Conservation (phyloP, 2,329 filamentous ascomycete genomes). For the Aspergillus terreus region DNA sequence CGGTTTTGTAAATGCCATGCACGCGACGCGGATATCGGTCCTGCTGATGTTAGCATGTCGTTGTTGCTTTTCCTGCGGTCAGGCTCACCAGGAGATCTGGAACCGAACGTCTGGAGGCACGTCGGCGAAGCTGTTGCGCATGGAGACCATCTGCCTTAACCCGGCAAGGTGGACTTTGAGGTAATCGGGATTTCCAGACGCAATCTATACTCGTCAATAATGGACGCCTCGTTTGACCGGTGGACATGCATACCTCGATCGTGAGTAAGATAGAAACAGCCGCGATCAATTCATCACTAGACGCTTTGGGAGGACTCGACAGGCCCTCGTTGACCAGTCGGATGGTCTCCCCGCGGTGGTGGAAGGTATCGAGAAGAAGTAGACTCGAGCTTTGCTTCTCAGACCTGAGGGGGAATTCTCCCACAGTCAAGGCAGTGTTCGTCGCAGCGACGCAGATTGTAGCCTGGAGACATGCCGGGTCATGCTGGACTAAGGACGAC, state of each 20-base stretch:
- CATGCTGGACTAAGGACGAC: conserved; percentile 31
- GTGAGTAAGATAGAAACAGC: conserved; percentile 37
- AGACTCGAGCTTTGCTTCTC: conserved; percentile 26
- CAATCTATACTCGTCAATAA: conserved; percentile 27
- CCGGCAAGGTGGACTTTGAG: conserved; percentile 39
- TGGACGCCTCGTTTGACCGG: not conserved
- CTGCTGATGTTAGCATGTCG: conserved; percentile 15
- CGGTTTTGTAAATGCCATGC: conserved; percentile 35
- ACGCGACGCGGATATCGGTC: conserved; percentile 40
- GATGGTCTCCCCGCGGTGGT: conserved; percentile 39
- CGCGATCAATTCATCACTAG: conserved; percentile 38
- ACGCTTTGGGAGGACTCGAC: conserved; percentile 35
- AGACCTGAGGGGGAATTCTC: conserved; percentile 31
- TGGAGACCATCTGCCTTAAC: conserved; percentile 36
- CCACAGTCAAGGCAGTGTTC: conserved; percentile 30
- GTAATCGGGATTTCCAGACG: conserved; percentile 37
- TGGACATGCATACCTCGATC: conserved; percentile 30
- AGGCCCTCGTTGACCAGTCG: conserved; percentile 36
- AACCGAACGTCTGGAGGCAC: conserved; percentile 35
- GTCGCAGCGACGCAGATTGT: conserved; percentile 37
- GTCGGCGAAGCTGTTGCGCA: conserved; percentile 36
- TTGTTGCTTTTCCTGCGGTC: not conserved
- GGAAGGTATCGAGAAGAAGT: conserved; percentile 35
- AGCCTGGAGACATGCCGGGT: conserved; percentile 35
- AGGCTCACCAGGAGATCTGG: conserved; percentile 37